A percentile compares a stretch with the other conserved stretches of the same genome.
Evolutionary conservation across 202 grass and related monocot species (phyloP).

Genomic region (Brachypodium distachyon): DNA sequence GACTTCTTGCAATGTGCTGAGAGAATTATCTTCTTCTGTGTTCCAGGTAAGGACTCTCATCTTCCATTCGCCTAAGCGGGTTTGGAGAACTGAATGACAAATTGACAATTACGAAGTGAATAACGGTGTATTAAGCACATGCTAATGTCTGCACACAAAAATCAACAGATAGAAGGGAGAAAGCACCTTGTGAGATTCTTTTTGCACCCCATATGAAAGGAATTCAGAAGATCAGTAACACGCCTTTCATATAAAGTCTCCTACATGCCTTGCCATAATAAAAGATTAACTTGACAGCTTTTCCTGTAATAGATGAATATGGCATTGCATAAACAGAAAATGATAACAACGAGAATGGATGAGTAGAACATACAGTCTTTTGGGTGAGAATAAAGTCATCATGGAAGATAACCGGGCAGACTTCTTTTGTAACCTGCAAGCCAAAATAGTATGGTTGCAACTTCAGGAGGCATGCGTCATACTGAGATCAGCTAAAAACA

Average conservation of each 20-base stretch:
- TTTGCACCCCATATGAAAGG: constrained; percentile 73
- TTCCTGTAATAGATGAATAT: not conserved
- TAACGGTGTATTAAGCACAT: not conserved
- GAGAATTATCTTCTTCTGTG: constrained; percentile 53
- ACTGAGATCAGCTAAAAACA: not conserved
- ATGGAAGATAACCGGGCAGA: constrained; percentile 73
- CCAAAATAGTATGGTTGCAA: not conserved
- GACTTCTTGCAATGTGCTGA: constrained; percentile 77
- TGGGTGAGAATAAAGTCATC: constrained; percentile 65
- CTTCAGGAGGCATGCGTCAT: not conserved
- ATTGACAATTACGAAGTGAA: not conserved
- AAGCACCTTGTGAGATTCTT: constrained; percentile 32
- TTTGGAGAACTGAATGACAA: constrained; percentile 54
- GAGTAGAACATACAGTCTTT: constrained; percentile 39
- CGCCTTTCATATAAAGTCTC: constrained; percentile 42
- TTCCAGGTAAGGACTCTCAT: constrained; percentile 60
- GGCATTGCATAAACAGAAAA: not conserved
- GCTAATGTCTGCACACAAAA: not conserved
- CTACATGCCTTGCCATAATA: constrained; percentile 30
- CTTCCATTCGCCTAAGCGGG: constrained; percentile 49
- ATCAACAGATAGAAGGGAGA: not conserved
- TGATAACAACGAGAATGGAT: not conserved
- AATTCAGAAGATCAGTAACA: constrained; percentile 80
- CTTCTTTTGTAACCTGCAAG: constrained; percentile 89
- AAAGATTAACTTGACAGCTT: not conserved